Conservation (phyloP, 2,329 filamentous ascomycete species). For the Trichophyton schoenleinii region DNA sequence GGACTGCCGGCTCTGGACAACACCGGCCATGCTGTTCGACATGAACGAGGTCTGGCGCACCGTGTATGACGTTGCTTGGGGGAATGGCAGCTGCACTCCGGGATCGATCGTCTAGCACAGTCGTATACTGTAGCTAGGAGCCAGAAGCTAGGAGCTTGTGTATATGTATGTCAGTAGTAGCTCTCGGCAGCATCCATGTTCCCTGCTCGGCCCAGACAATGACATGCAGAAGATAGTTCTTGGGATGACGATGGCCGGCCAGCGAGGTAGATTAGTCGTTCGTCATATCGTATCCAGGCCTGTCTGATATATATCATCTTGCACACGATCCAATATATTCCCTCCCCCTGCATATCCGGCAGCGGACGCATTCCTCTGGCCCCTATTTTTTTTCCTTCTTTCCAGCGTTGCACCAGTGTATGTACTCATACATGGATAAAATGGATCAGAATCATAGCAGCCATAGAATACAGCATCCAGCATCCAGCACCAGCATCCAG, state of each 20-base stretch:
- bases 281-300: background rate
- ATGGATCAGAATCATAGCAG: background rate
- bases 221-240: too few species aligned
- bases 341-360: background rate
- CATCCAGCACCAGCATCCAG: background rate
- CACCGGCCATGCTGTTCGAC: constrained; percentile 40
- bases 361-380: background rate
- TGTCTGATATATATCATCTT: background rate
- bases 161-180: too few species aligned
- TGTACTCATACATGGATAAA: background rate
- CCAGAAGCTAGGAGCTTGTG: too few species aligned
- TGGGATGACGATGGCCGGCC: too few species aligned
- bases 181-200: background rate
- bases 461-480: background rate
- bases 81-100: constrained; percentile 25
- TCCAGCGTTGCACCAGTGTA: background rate
- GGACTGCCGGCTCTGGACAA: constrained; percentile 50
- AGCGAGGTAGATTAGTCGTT: background rate
- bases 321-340: background rate
- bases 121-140: too few species aligned
- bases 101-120: constrained; percentile 1
- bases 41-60: constrained; percentile 42
- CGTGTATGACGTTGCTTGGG: constrained; percentile 29
- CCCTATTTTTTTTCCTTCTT: background rate
- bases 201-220: background rate